These are phyloP conservation scores for Candida palmyrensis DNA, from an alignment of 805 yeast genomes.

Conservation along the genomic window DNA sequence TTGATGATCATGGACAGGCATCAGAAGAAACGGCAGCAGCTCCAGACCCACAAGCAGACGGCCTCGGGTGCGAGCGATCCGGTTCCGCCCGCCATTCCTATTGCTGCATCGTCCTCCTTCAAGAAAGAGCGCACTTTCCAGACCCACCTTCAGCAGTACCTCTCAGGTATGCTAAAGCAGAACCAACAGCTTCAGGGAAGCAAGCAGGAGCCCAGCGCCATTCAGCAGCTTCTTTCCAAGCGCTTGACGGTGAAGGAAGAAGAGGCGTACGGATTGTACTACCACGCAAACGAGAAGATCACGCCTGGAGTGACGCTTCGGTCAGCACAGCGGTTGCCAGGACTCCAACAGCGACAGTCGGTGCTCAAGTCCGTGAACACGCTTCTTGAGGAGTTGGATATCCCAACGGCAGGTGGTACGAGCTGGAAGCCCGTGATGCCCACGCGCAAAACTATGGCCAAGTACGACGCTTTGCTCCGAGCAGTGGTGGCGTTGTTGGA, in stretches of 20 bases:
- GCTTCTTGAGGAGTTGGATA: slow-evolving; percentile 69
- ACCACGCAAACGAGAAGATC: slow-evolving; percentile 64
- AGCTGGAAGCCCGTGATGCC: slow-evolving; percentile 78
- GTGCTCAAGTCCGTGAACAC: slow-evolving; percentile 70
- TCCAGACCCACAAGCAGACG: not conserved
- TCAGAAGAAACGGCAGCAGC: slow-evolving; percentile 49
- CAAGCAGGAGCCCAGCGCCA: slow-evolving; percentile 32
- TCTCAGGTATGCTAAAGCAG: slow-evolving; percentile 31
- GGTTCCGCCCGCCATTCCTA: slow-evolving; percentile 53
- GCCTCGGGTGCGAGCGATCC: slow-evolving; percentile 26
- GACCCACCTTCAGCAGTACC: slow-evolving; percentile 41
- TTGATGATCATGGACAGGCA: slow-evolving; percentile 66
- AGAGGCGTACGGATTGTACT: slow-evolving; percentile 75
- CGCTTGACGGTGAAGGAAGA: slow-evolving; percentile 72
- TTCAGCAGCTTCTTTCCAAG: slow-evolving; percentile 44
- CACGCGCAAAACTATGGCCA: slow-evolving; percentile 68
- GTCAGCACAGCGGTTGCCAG: slow-evolving; percentile 49
- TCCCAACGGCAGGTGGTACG: slow-evolving; percentile 54
- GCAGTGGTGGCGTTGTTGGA: slow-evolving; percentile 71
- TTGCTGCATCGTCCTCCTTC: slow-evolving; percentile 49
- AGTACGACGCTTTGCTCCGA: slow-evolving; percentile 70
- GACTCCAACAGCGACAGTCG: slow-evolving; percentile 55
- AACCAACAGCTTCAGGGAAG: slow-evolving; percentile 19
- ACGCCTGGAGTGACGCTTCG: slow-evolving; percentile 80
- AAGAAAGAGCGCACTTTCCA: slow-evolving; percentile 38